phyloP scores from a whole-genome alignment of 106 monocot species.

The Gastrodia elata region DNA sequence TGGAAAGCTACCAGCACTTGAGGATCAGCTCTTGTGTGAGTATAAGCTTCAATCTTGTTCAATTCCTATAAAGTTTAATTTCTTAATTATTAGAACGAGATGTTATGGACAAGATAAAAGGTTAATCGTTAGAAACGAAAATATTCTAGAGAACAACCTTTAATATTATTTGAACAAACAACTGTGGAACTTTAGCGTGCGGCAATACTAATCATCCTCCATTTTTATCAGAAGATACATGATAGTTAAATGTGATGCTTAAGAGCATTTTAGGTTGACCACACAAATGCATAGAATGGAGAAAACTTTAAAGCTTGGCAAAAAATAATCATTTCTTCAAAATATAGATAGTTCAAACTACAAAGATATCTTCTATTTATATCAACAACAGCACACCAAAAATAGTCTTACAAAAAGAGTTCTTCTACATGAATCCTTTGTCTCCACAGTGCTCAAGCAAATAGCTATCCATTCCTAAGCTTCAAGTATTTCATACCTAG shows the following conservation, averaged over 20 bases:
- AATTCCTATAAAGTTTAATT: slow-evolving; percentile 30
- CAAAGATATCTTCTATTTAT: too few species aligned
- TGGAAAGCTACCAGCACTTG: slow-evolving; percentile 19
- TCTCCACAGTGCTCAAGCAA: too few species aligned
- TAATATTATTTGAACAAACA: neutral
- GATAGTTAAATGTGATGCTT: neutral
- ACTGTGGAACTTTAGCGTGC: neutral
- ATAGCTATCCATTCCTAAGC: too few species aligned
- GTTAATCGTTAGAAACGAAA: too few species aligned
- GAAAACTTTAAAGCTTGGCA: neutral
- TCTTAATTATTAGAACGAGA: neutral
- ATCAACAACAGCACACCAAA: too few species aligned
- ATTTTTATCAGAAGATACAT: neutral
- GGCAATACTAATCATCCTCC: too few species aligned
- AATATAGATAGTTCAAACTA: neutral
- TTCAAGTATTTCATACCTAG: too few species aligned
- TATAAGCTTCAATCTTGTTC: slow-evolving; percentile 58
- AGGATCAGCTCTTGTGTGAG: slow-evolving; percentile 27
- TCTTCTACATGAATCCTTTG: too few species aligned
- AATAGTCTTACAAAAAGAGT: too few species aligned
- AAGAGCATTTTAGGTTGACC: too few species aligned
- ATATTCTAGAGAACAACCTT: neutral
- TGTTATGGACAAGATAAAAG: neutral
- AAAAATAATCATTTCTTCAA: neutral
- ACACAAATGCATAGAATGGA: too few species aligned